Conservation (phyloP, 495 filamentous ascomycete genomes). For the Aspergillus bertholletiae region DNA sequence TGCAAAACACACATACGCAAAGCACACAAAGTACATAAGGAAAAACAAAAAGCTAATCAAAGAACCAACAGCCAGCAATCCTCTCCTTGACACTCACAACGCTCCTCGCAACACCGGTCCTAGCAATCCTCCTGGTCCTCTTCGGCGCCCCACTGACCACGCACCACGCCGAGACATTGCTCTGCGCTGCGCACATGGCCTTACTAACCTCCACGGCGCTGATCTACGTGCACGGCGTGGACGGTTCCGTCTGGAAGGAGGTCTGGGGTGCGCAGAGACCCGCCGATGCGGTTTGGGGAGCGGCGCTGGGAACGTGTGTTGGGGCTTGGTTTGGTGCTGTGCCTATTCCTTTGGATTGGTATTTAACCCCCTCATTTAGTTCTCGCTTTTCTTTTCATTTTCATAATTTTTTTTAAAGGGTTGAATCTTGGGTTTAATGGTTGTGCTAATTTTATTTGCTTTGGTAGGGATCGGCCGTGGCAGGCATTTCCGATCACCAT, state of each 20-base stretch:
- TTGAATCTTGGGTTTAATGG: neutral
- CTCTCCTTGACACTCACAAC: constrained; percentile 59
- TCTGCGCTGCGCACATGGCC: constrained; percentile 78
- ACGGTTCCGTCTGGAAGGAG: constrained; percentile 68
- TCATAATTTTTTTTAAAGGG: constrained; percentile 5
- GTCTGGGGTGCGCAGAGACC: constrained; percentile 50
- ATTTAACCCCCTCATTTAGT: too few species aligned
- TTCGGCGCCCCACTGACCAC: constrained; percentile 90
- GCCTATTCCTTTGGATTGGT: constrained; percentile 95
- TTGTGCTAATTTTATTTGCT: constrained; percentile 9
- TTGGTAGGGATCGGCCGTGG: constrained; percentile 78
- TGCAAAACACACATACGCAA: neutral
- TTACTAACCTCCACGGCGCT: constrained; percentile 70
- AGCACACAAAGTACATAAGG: too few species aligned
- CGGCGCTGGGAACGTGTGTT: constrained; percentile 45
- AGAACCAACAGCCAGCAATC: constrained; percentile 51
- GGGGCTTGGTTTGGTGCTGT: constrained; percentile 67
- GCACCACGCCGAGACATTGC: constrained; percentile 70
- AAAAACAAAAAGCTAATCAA: too few species aligned
- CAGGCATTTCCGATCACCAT: constrained; percentile 97
- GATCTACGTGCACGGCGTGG: constrained; percentile 81
- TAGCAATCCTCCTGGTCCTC: constrained; percentile 67
- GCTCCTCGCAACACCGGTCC: constrained; percentile 59
- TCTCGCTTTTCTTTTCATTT: constrained; percentile 5
- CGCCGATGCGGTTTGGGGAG: constrained; percentile 37